Conservation (phyloP, 805 yeast genomes). For the Brettanomyces sp. region DNA sequence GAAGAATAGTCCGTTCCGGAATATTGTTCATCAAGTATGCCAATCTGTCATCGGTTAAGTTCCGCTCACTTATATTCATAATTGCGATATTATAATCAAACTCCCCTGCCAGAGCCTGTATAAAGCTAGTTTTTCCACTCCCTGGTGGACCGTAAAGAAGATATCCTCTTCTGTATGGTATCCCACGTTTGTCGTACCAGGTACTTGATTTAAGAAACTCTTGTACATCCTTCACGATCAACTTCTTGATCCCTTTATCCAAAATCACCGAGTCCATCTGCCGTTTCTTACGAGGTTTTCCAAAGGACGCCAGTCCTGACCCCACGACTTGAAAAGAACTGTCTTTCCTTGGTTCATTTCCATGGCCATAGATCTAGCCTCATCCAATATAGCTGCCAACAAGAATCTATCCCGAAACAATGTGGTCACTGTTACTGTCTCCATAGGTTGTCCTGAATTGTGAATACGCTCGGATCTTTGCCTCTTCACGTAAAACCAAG, state of each 20-base stretch:
- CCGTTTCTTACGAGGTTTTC: conserved; percentile 86
- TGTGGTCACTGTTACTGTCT: conserved; percentile 90
- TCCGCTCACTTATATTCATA: conserved; percentile 80
- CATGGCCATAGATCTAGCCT: conserved; percentile 79
- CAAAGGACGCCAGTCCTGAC: conserved; percentile 98
- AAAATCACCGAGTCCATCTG: conserved; percentile 76
- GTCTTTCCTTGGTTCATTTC: conserved; percentile 86
- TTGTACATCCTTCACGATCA: conserved; percentile 58
- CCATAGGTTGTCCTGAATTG: conserved; percentile 91
- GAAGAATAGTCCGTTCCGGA: conserved; percentile 77
- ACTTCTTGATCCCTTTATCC: conserved; percentile 64
- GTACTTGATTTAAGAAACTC: conserved; percentile 74
- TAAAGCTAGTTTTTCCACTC: conserved; percentile 90
- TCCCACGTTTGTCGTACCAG: conserved; percentile 96
- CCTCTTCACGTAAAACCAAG: conserved; percentile 79
- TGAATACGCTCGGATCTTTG: conserved; percentile 85
- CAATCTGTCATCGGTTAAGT: conserved; percentile 87
- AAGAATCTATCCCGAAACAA: conserved; percentile 70
- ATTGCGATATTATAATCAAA: conserved; percentile 93
- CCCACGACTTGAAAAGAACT: conserved; percentile 89
- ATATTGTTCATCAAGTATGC: conserved; percentile 95
- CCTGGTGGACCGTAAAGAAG: conserved; percentile 96
- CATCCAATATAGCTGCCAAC: conserved; percentile 57
- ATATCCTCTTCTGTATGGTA: conserved; percentile 94
- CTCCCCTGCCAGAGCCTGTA: conserved; percentile 95